A percentile compares a stretch with the other conserved stretches of the same genome.
phyloP scores from a whole-genome alignment of 2,329 filamentous ascomycete genomes.

The Pestalotiopsis fici region DNA sequence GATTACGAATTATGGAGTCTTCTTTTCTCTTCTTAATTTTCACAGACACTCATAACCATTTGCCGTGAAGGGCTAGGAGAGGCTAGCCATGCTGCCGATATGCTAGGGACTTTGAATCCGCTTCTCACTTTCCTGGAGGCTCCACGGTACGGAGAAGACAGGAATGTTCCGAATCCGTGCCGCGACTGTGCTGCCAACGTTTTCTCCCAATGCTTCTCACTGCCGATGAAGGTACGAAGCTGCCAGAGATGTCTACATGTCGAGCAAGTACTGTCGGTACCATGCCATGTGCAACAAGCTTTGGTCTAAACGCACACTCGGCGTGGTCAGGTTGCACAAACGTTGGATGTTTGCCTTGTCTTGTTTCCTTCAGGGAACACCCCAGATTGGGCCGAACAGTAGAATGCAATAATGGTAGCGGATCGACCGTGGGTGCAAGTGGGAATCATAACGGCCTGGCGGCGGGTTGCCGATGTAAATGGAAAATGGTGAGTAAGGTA shows the following conservation, averaged over 20 bases:
- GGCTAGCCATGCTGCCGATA: not conserved
- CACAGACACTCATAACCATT: not conserved
- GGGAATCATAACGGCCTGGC: not conserved
- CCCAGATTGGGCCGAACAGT: not conserved
- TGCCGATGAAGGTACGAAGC: not conserved
- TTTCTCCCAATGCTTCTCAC: not conserved
- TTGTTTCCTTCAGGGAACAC: not conserved
- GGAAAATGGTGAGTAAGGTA: not conserved
- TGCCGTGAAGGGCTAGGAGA: not conserved
- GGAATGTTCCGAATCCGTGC: not conserved
- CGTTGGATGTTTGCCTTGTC: not conserved
- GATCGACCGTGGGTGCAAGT: not conserved
- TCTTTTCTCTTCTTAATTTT: not conserved
- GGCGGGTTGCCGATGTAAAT: not conserved
- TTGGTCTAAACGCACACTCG: not conserved
- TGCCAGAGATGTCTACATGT: not conserved
- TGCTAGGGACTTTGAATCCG: not conserved
- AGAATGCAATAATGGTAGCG: not conserved
- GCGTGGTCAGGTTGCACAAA: not conserved
- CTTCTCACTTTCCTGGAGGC: not conserved
- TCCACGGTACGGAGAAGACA: not conserved
- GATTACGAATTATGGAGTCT: not conserved
- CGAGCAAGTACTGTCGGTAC: not conserved
- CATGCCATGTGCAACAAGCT: not conserved
- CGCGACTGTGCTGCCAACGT: not conserved